Evolutionary conservation across 179 eudicot species (phyloP).

Genomic region (Vitellaria paradoxa): DNA sequence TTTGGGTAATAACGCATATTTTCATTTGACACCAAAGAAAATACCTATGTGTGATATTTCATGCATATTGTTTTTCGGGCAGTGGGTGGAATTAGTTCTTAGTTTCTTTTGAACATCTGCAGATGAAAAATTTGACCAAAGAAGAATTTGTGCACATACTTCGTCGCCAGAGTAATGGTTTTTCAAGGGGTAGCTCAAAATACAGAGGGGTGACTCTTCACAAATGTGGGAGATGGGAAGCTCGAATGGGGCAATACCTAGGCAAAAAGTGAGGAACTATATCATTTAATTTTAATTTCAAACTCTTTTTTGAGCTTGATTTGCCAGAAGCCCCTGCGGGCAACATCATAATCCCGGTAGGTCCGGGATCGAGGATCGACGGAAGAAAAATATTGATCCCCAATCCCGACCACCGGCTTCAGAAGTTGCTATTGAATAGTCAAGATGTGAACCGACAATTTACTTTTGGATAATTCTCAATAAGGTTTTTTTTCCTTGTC

Average conservation of each 20-base stretch:
- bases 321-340: too few relatives aligned
- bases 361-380: too few relatives aligned
- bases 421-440: conserved; percentile 3
- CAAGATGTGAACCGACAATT: neutral
- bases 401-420: too few relatives aligned
- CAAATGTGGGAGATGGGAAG: conserved; percentile 60
- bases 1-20: neutral
- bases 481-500: neutral
- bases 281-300: neutral
- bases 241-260: conserved; percentile 58
- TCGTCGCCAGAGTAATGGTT: conserved; percentile 55
- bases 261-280: conserved; percentile 42
- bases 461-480: neutral
- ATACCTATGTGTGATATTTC: neutral
- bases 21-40: neutral
- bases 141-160: conserved; percentile 54
- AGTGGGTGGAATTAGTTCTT: neutral
- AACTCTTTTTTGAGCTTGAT: neutral
- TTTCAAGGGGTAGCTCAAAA: conserved; percentile 54
- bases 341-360: too few relatives aligned
- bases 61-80: neutral
- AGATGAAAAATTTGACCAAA: conserved; percentile 42
- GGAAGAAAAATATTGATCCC: too few relatives aligned
- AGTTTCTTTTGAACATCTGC: conserved; percentile 19
- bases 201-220: conserved; percentile 53